A percentile compares a stretch with the other conserved stretches of the same genome.
These are phyloP conservation scores for Populus davidiana DNA, from an alignment of 345 rosid genomes.

Conservation along the genomic window DNA sequence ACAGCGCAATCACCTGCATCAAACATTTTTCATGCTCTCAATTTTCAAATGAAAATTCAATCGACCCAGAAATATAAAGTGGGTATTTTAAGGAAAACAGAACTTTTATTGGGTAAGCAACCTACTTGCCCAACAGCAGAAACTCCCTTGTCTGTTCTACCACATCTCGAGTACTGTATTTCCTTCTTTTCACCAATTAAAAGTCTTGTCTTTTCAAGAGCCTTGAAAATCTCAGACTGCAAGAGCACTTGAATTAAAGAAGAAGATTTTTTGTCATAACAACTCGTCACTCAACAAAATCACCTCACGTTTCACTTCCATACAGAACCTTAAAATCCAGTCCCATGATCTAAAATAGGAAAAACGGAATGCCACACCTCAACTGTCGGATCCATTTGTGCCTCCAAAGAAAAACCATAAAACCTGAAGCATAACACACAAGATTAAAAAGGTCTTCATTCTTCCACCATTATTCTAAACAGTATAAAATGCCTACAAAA, in stretches of 20 bases:
- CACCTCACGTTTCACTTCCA: background rate
- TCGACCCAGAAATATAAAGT: background rate
- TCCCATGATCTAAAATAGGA: background rate
- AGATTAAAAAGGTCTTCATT: background rate
- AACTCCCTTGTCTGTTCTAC: conserved; percentile 93
- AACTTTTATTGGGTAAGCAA: background rate
- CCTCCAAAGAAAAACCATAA: conserved; percentile 88
- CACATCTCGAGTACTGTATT: conserved; percentile 80
- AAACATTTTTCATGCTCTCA: conserved; percentile 19
- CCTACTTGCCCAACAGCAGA: conserved; percentile 92
- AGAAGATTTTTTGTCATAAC: conserved; percentile 5
- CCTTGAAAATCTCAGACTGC: conserved; percentile 90
- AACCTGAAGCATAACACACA: conserved; percentile 48
- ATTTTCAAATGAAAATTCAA: background rate
- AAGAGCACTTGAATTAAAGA: conserved; percentile 17
- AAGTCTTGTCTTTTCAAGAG: conserved; percentile 76
- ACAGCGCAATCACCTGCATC: conserved; percentile 80
- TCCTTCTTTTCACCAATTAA: conserved; percentile 74
- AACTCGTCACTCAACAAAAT: background rate
- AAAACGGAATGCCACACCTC: conserved; percentile 51
- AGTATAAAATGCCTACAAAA: background rate
- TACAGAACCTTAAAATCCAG: background rate
- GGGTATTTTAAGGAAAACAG: background rate
- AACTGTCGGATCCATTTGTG: conserved; percentile 84
- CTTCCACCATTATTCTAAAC: background rate